These are phyloP conservation scores for Crithidia mellificae DNA, from an alignment of 208 protist genomes.

Conservation along the genomic window DNA sequence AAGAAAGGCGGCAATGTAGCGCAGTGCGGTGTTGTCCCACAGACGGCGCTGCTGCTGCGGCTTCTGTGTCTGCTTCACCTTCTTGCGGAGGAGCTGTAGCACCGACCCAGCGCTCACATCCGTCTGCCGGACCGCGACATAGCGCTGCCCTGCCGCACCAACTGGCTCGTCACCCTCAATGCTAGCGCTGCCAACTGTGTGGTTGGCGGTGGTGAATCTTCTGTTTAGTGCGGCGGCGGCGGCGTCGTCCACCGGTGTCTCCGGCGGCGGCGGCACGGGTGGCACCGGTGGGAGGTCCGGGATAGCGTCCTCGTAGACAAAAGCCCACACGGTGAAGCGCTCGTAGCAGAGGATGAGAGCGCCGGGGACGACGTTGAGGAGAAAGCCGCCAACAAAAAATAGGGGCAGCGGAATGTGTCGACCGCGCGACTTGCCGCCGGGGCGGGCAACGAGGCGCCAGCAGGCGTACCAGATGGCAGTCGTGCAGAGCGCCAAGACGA, in stretches of 20 bases:
- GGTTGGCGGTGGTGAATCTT: conserved; percentile 6
- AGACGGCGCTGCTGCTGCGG: not conserved
- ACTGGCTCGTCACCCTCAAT: not conserved
- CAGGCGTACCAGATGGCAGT: conserved; percentile 10
- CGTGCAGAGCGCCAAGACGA: not conserved
- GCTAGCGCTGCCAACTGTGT: not conserved
- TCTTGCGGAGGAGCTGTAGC: conserved; percentile 19
- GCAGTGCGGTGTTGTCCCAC: conserved; percentile 4
- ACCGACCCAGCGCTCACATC: conserved; percentile 1
- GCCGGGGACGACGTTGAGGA: conserved; percentile 2
- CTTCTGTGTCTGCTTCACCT: conserved; percentile 3
- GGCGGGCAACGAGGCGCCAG: not conserved
- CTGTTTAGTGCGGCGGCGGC: conserved; percentile 9
- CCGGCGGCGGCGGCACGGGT: conserved; percentile 3
- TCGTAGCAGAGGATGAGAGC: conserved; percentile 14
- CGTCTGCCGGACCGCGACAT: conserved; percentile 1
- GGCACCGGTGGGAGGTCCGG: conserved; percentile 18
- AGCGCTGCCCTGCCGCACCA: not conserved
- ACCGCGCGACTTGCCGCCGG: not conserved
- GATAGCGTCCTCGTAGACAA: conserved; percentile 26
- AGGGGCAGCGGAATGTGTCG: not conserved
- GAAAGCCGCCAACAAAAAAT: not conserved
- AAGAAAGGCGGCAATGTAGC: conserved; percentile 5
- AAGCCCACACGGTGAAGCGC: conserved; percentile 19
- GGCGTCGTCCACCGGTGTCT: conserved; percentile 2